Base-by-base conservation (phyloP, 495 filamentous ascomycete genomes). In the Filosporella fistucella region DNA sequence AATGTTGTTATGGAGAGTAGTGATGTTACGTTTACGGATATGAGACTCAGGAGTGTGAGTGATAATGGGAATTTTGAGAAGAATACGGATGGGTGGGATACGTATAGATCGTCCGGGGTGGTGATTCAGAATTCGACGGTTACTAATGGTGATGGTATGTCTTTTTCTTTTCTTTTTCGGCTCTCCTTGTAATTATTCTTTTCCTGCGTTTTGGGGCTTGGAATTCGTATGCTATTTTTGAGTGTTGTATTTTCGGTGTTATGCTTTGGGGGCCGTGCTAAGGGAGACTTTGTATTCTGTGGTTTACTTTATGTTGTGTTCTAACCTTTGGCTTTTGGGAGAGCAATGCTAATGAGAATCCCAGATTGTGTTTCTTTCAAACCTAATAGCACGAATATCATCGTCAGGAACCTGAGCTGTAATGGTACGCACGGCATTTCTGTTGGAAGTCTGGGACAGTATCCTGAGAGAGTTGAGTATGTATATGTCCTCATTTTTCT, bases 61-160 rank as follows among this genome's bases (percentile, higher is more conserved):
- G 66, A 51, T 25, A 79, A 68, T 54, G 60, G 66, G 30, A 68
- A 74, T 42, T 61, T 61, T 30, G 76, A 78, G 35, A 84, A 83
- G 69, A 85, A 83, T 35, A 80, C 77, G 14, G 81, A 84, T 59
- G 81, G 79, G 36, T 83, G 79, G 81, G 82, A 85, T 56, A 76
- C 75, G 7, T 85, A 85, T 57, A 74, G 80, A 4, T 78, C 73
- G 5, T 57, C 61, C 0, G 75, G 78, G 24, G 74, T 82, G 43
- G 76, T 82, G 1, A 84, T 85, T 35, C 81, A 85, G 54, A 74
- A 88, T 58, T 82, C 77, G 2, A 67, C 74, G 9, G 75, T 88
- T 47, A 68, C 80, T 53, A 86, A 86, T 42, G 78, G 78, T 18
- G 81, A 88, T 53, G 79, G 70, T 71, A 64, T 39, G 59, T 38